Base-by-base conservation (phyloP, 176 grass and related monocot species). In the Puccinellia tenuiflora region DNA sequence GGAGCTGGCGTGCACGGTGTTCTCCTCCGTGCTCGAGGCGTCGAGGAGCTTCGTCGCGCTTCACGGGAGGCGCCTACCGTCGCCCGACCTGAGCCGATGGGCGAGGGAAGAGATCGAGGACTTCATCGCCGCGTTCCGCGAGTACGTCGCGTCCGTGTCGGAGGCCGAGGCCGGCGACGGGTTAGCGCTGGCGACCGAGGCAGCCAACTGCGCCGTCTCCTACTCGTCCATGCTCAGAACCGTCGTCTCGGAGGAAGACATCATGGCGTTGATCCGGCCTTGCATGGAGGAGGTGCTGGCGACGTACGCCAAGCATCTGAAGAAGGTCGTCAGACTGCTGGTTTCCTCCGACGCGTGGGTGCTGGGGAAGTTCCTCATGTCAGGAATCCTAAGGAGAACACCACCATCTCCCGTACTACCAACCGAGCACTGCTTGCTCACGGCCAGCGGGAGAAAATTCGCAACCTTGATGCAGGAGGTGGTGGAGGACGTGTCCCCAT, bases 401-500 rank as follows among this genome's bases (percentile, higher is more conserved):
- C 3, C 30, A 37, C 3, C 46, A 18, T 12, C n/a, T n/a, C 25
- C 30, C 51, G 1, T 30, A 18, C 13, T 6, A 15, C 5, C 57
- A 3, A 54, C 37, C 16, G 73, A 80, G 17, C 59, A 86, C 59
- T 88, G 78, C 85, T 51, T 93, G 55, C 91, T 93, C 1, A 90
- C 88, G 9, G 79, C 43, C 75, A 88, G 88, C 17, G 91, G 88
- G 40, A 90, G 88, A 65, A 90, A 90, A 35, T 59, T 88, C 14
- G 42, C 71, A 20, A 90, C 82, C 6, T 79, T 93, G 38, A 24
- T 92, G 21, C 64, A 88, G 85, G 91, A 81, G 17, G 60, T 83
- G 24, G 82, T 88, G 40, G 75, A 90, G 56, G 85, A 83, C 42
- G 55, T 90, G 0, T 67, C 83, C 60, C 88, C 85, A 0, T 22